These are phyloP conservation scores for Sporothrix protearum DNA, from an alignment of 2,329 filamentous ascomycete species.

Conservation along the genomic window DNA sequence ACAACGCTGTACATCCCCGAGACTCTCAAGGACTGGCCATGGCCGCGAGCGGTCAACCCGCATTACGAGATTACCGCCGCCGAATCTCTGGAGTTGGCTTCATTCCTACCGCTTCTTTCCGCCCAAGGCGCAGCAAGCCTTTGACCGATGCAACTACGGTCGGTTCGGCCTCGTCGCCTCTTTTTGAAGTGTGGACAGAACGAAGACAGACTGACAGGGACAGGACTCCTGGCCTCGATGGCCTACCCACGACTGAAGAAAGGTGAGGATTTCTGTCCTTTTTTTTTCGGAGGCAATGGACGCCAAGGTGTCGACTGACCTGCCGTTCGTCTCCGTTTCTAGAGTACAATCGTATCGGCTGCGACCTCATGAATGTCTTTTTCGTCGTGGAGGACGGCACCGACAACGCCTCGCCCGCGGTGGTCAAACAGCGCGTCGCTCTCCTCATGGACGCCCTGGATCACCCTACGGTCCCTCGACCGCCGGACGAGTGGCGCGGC, in stretches of 20 bases:
- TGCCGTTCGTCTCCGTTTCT: too few relatives aligned
- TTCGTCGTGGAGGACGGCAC: constrained; percentile 33
- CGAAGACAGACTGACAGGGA: background rate
- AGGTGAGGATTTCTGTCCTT: background rate
- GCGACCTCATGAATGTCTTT: constrained; percentile 33
- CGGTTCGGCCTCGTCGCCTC: background rate
- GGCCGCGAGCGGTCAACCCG: constrained; percentile 28
- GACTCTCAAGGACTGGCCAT: constrained; percentile 25
- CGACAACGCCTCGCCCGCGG: constrained; percentile 23
- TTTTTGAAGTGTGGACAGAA: background rate
- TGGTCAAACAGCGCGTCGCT: constrained; percentile 21
- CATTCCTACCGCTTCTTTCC: constrained; percentile 28
- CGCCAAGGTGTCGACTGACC: background rate
- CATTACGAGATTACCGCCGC: constrained; percentile 15
- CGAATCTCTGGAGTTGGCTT: constrained; percentile 26
- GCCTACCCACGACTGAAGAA: background rate
- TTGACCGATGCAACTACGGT: constrained; percentile 29
- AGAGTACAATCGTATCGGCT: constrained; percentile 27
- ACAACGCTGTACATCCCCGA: constrained; percentile 21
- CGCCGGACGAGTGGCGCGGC: constrained; percentile 27
- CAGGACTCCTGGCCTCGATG: constrained; percentile 22
- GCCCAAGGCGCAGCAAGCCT: constrained; percentile 25
- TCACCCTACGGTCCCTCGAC: constrained; percentile 26
- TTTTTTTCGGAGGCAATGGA: background rate
- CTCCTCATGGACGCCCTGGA: constrained; percentile 30